Evolutionary conservation across 805 yeast species (phyloP).

Genomic region (Schizosaccharomyces japonicus): DNA sequence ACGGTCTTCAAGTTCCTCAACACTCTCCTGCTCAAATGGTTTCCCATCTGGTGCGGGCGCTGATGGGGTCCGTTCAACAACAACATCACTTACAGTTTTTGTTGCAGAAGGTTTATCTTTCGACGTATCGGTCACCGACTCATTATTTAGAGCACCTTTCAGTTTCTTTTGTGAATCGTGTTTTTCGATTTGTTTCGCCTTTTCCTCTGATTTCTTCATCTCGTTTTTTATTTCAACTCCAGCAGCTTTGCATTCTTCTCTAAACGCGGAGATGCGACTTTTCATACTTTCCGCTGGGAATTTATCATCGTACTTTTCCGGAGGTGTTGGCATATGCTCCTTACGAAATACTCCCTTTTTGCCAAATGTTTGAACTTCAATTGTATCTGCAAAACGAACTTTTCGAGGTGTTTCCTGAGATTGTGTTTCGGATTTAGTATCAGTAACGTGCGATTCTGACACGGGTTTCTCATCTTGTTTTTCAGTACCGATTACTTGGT

Average conservation of each 20-base stretch:
- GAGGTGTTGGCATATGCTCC: neutral
- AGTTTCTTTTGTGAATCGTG: neutral
- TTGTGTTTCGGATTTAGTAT: too few species aligned
- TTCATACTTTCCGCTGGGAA: neutral
- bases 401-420: neutral
- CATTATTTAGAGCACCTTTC: neutral
- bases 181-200: neutral
- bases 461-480: too few species aligned
- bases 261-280: slow-evolving; percentile 1
- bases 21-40: neutral
- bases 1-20: neutral
- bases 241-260: neutral
- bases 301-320: neutral
- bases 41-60: neutral
- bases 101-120: neutral
- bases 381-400: neutral
- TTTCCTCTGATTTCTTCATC: neutral
- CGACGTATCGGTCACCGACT: neutral
- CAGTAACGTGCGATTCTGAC: too few species aligned
- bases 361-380: neutral
- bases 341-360: neutral
- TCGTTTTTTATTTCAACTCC: neutral
- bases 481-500: too few species aligned
- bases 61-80: neutral
- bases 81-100: neutral